Base-by-base conservation (phyloP, 1,284 basidiomycete species). In the Boletus mariae region DNA sequence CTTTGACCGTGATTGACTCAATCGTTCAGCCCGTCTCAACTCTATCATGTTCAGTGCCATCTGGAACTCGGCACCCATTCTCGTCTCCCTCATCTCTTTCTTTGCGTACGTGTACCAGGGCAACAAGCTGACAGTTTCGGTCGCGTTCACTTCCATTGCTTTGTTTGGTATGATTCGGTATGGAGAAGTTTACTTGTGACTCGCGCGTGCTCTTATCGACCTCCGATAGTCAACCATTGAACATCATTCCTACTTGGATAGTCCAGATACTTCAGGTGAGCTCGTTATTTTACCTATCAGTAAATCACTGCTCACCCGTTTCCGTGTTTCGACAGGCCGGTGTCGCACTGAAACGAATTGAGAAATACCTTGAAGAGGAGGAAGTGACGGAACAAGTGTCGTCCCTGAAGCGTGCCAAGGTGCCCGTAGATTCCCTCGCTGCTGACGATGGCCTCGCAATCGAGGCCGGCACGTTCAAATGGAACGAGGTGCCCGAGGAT, bases 281-380 rank as follows among this genome's bases (percentile, higher is more conserved):
- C 4, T 25, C 1, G 17, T 42, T 10, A 20, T n/a, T 1, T 26
- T 43, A 31, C 4, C 31, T 32, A n/a, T 10, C 8, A 28, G 8
- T 5, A 10, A 38, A 12, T 2, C 23, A 10, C 20, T 2, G 23
- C 42, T 34, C 15, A 42, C 10, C 37, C 10, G 1, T 6, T 23
- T 35, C 11, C 32, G 44, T 31, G 12, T 31, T 10, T 8, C 8
- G 20, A 31, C 9, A 92, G 79, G 80, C 88, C 0, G 77, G 82
- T 23, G 89, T 96, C 3, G 83, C 90, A 0, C 67, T 95, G 26
- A 80, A 90, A 47, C 87, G 94, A 47, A 90, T 96, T 53, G 78
- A 89, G 28, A 83, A 81, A 1, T 96, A 88, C 69, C 78, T 96
- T 10, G 77, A 79, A 5, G 92, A 95, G 68, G 90, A 91, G 43